phyloP scores from a whole-genome alignment of 1,139 yeast genomes.

The Yamadazyma spencermartinsiae region DNA sequence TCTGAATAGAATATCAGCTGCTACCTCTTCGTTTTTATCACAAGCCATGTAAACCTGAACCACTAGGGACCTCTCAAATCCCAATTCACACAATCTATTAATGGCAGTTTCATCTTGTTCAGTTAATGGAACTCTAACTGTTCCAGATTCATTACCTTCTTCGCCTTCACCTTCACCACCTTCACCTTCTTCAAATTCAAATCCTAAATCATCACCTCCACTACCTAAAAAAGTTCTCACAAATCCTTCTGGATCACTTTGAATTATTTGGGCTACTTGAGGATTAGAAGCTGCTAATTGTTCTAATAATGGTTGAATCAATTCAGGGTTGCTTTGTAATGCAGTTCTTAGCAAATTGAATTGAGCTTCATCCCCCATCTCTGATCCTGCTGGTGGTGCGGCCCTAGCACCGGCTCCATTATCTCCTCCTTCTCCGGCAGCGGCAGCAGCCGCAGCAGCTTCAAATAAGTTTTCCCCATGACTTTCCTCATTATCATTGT shows the following conservation, averaged over 20 bases:
- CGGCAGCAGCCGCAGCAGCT: conserved; percentile 67
- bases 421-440: conserved; percentile 28
- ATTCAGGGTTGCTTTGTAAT: conserved; percentile 84
- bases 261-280: conserved; percentile 78
- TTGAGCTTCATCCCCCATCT: conserved; percentile 49
- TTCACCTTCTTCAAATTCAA: conserved; percentile 40
- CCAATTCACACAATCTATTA: conserved; percentile 83
- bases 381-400: conserved; percentile 20
- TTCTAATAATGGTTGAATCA: conserved; percentile 80
- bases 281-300: conserved; percentile 85
- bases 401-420: conserved; percentile 20
- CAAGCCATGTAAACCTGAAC: conserved; percentile 97
- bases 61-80: conserved; percentile 84
- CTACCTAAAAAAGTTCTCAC: conserved; percentile 69
- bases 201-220: conserved; percentile 49
- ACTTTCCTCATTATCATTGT: conserved; percentile 26
- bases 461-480: conserved; percentile 60
- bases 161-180: conserved; percentile 25
- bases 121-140: conserved; percentile 61
- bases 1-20: conserved; percentile 86
- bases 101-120: conserved; percentile 89
- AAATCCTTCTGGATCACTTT: conserved; percentile 85
- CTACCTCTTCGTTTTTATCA: conserved; percentile 94
- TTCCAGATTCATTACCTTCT: conserved; percentile 42
- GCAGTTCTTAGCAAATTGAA: conserved; percentile 73